phyloP scores from a whole-genome alignment of 1,284 basidiomycete genomes.

The Phenoliferia sp. region DNA sequence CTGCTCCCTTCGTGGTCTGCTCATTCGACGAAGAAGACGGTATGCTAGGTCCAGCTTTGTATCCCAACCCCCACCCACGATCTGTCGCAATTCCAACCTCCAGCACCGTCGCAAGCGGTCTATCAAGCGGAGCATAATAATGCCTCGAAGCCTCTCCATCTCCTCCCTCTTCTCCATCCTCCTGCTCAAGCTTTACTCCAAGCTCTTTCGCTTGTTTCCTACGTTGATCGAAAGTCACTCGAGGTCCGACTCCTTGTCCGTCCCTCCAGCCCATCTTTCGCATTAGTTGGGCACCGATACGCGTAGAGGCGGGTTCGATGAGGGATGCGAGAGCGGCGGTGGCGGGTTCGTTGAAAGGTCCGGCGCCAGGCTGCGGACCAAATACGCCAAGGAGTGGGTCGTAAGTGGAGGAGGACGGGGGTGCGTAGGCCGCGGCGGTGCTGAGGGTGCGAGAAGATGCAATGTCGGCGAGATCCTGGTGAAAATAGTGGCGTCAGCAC shows the following conservation, averaged over 20 bases:
- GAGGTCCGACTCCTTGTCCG: constrained; percentile 88
- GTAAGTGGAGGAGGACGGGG: background rate
- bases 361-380: constrained; percentile 36
- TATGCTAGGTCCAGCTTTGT: constrained; percentile 54
- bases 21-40: background rate
- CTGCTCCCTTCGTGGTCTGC: constrained; percentile 4
- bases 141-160: constrained; percentile 79
- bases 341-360: constrained; percentile 51
- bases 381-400: constrained; percentile 48
- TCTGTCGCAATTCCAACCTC: constrained; percentile 64
- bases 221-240: constrained; percentile 72
- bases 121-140: constrained; percentile 77
- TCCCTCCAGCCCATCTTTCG: constrained; percentile 92
- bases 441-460: constrained; percentile 28
- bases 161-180: constrained; percentile 42
- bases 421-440: constrained; percentile 18
- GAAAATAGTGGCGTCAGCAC: no score
- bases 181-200: constrained; percentile 27
- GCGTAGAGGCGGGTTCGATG: constrained; percentile 31
- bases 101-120: constrained; percentile 57
- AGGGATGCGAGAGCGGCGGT: constrained; percentile 32
- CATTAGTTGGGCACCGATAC: constrained; percentile 67
- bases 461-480: constrained; percentile 35
- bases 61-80: constrained; percentile 62
- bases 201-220: constrained; percentile 52